Evolutionary conservation across 768 basidiomycete species (phyloP).

Genomic region (Trametes punicea): DNA sequence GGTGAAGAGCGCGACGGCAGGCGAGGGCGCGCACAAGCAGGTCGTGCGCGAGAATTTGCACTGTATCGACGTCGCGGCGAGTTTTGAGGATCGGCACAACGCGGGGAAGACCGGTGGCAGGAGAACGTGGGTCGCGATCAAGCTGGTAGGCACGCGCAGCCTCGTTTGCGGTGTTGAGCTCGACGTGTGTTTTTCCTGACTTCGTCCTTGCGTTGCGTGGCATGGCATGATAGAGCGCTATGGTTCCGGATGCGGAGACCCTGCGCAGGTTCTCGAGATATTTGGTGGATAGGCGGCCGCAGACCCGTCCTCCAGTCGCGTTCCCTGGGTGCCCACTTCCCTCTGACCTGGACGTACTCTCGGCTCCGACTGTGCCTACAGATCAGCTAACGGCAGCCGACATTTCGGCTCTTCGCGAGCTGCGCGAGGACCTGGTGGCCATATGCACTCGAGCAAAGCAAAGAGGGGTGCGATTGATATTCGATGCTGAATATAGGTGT

Average conservation of each 20-base stretch:
- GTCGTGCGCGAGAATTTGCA: constrained; percentile 73
- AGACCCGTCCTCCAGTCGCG: constrained; percentile 36
- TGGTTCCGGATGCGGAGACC: constrained; percentile 59
- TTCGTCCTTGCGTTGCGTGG: too few relatives aligned
- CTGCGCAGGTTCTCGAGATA: constrained; percentile 61
- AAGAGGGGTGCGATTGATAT: constrained; percentile 62
- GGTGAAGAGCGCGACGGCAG: constrained; percentile 26
- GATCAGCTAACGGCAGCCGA: constrained; percentile 50
- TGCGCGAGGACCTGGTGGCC: constrained; percentile 56
- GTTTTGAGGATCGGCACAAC: constrained; percentile 60
- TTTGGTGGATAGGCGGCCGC: constrained; percentile 44
- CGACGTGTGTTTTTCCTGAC: constrained; percentile 14
- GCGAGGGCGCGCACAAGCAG: constrained; percentile 47
- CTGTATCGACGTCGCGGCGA: constrained; percentile 74
- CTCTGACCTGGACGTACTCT: constrained; percentile 56
- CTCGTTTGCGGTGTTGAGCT: not conserved
- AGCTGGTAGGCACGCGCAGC: constrained; percentile 56
- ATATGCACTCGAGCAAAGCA: constrained; percentile 65
- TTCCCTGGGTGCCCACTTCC: constrained; percentile 69
- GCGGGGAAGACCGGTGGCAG: constrained; percentile 36
- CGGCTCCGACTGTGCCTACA: constrained; percentile 18
- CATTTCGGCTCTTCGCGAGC: constrained; percentile 52
- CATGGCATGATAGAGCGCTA: constrained; percentile 50
- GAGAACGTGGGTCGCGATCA: constrained; percentile 82
- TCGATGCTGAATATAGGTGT: constrained; percentile 85